phyloP scores from a whole-genome alignment of 805 yeast genomes.

The Saturnispora halmiae region DNA sequence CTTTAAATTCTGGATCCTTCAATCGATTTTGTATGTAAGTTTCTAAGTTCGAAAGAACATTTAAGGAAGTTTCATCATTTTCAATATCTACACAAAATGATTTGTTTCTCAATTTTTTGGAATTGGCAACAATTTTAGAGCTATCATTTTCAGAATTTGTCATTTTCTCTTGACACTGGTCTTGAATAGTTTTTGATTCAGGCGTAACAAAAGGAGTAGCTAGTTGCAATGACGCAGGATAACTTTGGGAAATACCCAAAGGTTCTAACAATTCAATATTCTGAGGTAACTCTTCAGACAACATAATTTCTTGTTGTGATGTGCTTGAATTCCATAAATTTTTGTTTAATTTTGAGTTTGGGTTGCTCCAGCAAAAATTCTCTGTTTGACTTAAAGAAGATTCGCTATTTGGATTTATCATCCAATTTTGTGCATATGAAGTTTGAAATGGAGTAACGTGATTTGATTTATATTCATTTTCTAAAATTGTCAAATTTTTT shows the following conservation, averaged over 20 bases:
- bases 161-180: too few relatives aligned
- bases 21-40: slow-evolving; percentile 1
- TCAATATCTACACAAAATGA: background rate
- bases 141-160: too few relatives aligned
- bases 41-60: background rate
- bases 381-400: background rate
- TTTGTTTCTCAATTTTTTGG: background rate
- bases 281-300: background rate
- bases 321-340: background rate
- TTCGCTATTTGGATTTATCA: background rate
- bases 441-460: background rate
- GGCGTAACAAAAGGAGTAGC: background rate
- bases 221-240: background rate
- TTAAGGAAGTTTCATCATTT: background rate
- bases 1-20: slow-evolving; percentile 2
- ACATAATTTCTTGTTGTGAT: background rate
- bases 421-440: background rate
- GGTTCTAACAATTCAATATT: background rate
- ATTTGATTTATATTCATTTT: background rate
- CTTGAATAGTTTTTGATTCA: background rate
- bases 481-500: background rate
- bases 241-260: background rate
- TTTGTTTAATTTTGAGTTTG: background rate
- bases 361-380: background rate
- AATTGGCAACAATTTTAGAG: background rate